Conservation (phyloP, 192 early-diverging fungal species). For the Rhizophlyctis rosea region DNA sequence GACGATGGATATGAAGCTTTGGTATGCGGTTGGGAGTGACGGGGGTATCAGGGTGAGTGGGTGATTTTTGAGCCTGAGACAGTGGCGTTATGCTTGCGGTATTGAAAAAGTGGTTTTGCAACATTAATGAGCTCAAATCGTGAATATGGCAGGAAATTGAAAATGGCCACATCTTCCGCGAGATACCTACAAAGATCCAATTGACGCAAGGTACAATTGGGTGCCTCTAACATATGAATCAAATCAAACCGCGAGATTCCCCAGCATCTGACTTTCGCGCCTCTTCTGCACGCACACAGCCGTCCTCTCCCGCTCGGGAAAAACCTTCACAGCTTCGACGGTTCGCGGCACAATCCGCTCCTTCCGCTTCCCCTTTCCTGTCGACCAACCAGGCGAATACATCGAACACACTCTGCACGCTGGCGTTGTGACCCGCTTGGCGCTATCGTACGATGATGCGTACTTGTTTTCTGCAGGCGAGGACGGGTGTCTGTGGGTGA, state of each 20-base stretch:
- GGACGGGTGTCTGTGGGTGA: conserved; percentile 52
- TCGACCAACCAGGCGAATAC: conserved; percentile 27
- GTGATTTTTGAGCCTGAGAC: not conserved
- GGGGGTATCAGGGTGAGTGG: conserved; percentile 19
- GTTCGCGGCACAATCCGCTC: conserved; percentile 23
- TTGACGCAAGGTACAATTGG: conserved; percentile 14
- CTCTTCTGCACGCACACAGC: no score
- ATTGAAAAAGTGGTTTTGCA: no score
- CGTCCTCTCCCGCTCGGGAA: conserved; percentile 28
- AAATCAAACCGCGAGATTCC: no score
- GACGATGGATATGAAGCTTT: conserved; percentile 34
- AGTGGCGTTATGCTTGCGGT: not conserved
- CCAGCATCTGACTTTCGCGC: no score
- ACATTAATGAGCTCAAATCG: not conserved
- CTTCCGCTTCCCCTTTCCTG: conserved; percentile 43
- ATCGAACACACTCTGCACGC: conserved; percentile 38
- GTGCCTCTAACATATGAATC: conserved; percentile 26
- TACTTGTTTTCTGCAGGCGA: conserved; percentile 47
- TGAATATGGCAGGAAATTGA: conserved; percentile 30
- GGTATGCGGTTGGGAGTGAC: conserved; percentile 42
- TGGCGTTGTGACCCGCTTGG: conserved; percentile 33
- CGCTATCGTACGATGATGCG: conserved; percentile 47
- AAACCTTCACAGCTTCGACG: conserved; percentile 34
- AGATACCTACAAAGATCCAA: conserved; percentile 23
- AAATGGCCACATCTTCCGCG: conserved; percentile 30